Conservation (phyloP, 2,329 filamentous ascomycete species). For the Thelonectria discophora region DNA sequence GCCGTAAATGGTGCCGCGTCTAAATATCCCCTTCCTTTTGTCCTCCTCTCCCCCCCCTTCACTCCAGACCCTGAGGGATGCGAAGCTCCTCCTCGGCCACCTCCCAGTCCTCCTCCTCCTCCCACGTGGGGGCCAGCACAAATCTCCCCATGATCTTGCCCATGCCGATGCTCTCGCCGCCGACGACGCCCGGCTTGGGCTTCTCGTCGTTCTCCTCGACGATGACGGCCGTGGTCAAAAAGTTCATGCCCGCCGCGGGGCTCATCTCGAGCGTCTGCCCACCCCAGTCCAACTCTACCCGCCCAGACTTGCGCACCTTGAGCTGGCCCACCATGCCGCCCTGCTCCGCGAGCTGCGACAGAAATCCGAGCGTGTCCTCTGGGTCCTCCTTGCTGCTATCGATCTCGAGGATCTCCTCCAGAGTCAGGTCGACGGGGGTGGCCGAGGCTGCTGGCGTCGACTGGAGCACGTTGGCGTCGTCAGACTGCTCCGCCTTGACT, state of each 20-base stretch:
- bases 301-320: conserved; percentile 68
- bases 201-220: conserved; percentile 67
- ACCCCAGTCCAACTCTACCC: conserved; percentile 70
- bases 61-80: conserved; percentile 20
- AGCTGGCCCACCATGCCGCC: conserved; percentile 70
- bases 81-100: conserved; percentile 50
- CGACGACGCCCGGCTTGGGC: conserved; percentile 50
- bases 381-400: conserved; percentile 43
- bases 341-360: conserved; percentile 53
- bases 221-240: conserved; percentile 67
- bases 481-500: conserved; percentile 56
- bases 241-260: conserved; percentile 62
- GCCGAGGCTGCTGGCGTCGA: conserved; percentile 37
- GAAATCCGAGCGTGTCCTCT: conserved; percentile 46
- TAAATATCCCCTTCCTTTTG: conserved; percentile 4
- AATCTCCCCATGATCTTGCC: conserved; percentile 71
- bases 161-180: conserved; percentile 67
- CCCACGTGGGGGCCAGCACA: conserved; percentile 66
- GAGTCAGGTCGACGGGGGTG: conserved; percentile 55
- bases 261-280: conserved; percentile 63
- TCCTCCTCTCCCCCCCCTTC: not conserved
- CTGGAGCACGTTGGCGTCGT: conserved; percentile 50
- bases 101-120: conserved; percentile 66
- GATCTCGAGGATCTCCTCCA: conserved; percentile 37
- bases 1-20: not conserved